phyloP scores from a whole-genome alignment of 331 rosid species.

The Malus hybrid region DNA sequence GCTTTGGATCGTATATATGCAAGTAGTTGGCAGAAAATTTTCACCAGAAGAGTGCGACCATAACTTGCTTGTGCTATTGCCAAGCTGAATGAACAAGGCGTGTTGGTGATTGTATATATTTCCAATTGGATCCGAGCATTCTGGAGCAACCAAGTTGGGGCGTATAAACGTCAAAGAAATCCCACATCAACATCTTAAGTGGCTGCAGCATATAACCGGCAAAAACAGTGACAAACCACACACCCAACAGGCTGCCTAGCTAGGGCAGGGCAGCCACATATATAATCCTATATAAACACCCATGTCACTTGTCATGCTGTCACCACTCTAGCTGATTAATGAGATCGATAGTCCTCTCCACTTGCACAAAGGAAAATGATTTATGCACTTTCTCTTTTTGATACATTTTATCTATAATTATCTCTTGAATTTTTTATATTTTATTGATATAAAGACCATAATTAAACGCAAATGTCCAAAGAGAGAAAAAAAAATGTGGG shows the following conservation, averaged over 20 bases:
- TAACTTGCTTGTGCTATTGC: not conserved
- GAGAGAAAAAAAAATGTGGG: not conserved
- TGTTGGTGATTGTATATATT: not conserved
- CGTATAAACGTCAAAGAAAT: not conserved
- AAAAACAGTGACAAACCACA: not conserved
- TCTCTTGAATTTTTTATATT: not conserved
- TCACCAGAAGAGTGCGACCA: not conserved
- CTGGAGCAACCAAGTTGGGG: slow-evolving; percentile 11
- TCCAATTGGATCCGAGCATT: slow-evolving; percentile 1
- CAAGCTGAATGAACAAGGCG: not conserved
- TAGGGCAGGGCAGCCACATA: not conserved
- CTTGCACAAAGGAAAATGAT: not conserved
- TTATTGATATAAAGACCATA: not conserved
- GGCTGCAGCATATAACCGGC: not conserved
- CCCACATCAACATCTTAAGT: not conserved
- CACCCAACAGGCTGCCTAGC: not conserved
- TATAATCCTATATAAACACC: not conserved
- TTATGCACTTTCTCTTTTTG: not conserved
- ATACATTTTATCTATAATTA: not conserved
- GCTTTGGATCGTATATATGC: not conserved
- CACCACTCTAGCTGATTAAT: not conserved
- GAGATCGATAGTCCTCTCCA: not conserved
- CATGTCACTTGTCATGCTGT: not conserved
- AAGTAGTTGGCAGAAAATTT: not conserved
- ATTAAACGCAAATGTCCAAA: not conserved